phyloP scores from a whole-genome alignment of 345 rosid species.

The Durio zibethinus region DNA sequence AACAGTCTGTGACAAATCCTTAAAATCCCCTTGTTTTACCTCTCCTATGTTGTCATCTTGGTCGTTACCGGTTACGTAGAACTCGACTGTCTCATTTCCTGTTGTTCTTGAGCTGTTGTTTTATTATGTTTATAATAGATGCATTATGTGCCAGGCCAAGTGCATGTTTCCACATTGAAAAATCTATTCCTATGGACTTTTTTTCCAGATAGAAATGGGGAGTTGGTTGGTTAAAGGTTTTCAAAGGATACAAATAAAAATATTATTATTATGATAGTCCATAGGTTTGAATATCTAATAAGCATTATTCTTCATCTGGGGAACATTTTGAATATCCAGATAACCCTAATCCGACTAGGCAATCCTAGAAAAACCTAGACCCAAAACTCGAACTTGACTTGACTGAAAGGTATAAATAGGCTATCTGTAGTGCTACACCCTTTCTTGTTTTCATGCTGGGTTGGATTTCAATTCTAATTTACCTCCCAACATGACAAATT shows the following conservation, averaged over 20 bases:
- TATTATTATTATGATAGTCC: not conserved
- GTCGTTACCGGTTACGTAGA: not conserved
- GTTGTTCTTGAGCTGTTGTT: not conserved
- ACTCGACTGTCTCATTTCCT: not conserved
- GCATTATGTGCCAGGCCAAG: not conserved
- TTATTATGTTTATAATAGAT: not conserved
- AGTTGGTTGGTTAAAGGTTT: not conserved
- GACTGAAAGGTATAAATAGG: not conserved
- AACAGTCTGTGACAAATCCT: not conserved
- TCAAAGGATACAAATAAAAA: too few relatives aligned
- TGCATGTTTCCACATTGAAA: not conserved
- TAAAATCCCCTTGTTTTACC: not conserved
- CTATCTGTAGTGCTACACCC: too few relatives aligned
- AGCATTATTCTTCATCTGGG: not conserved
- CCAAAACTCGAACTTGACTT: not conserved
- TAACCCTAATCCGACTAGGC: not conserved
- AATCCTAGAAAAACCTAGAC: not conserved
- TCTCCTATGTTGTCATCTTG: slow-evolving; percentile 3
- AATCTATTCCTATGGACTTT: not conserved
- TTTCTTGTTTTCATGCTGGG: too few relatives aligned
- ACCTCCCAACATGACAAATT: too few relatives aligned
- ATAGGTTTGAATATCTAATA: not conserved
- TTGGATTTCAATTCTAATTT: too few relatives aligned
- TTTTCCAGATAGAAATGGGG: not conserved
- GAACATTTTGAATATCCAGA: not conserved